Evolutionary conservation across 73 alveolate species (phyloP), one percentile per base, ranked within the genome.

Genomic region (Tetrahymena borealis): DNA sequence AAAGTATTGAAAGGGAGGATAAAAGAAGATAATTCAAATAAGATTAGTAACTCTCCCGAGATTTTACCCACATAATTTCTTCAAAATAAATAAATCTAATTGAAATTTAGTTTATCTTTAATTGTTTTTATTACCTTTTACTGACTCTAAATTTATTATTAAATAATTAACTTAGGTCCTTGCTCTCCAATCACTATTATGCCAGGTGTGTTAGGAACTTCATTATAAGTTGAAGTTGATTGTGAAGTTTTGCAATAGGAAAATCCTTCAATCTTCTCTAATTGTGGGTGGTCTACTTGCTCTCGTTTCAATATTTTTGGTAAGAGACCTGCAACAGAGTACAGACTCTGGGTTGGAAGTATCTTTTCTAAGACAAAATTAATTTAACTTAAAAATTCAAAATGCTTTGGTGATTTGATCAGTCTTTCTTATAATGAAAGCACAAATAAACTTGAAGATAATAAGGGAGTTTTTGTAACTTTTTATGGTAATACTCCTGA

Each of bases 261-360:
- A 40, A 39, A 78, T 31, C 95, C 95, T 31, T 43, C 32, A 40
- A 85, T 93, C 1, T 93, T 93, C 38, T 90, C 90, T 16, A 93
- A 93, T 85, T 93, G 95, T 40, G 95, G 95, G 13, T 93, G 95
- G 95, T 39, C 33, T 28, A 93, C 95, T 40, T 93, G 95, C 31
- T 79, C 79, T 39, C n/a, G 91, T 38, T 78, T 38, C 15, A 39
- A 93, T 40, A 39, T 93, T 15, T 93, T 91, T 91, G 60, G 60
- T 13, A 93, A 93, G 90, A 93, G 91, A 85, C 95, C 95, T 37
- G 40, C 33, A 31, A 77, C 60, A 7, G 95, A 93, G 28, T 93
- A 93, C n/a, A 93, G 95, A 93, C 33, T 93, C 42, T 93, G 95
- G 95, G 91, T 93, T 16, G 93, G 93, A 18, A 32, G 78, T 4